Evolutionary conservation across 345 rosid species (phyloP), one percentile per base, ranked within the genome.

Genomic region (Moricandia moricandioides): DNA sequence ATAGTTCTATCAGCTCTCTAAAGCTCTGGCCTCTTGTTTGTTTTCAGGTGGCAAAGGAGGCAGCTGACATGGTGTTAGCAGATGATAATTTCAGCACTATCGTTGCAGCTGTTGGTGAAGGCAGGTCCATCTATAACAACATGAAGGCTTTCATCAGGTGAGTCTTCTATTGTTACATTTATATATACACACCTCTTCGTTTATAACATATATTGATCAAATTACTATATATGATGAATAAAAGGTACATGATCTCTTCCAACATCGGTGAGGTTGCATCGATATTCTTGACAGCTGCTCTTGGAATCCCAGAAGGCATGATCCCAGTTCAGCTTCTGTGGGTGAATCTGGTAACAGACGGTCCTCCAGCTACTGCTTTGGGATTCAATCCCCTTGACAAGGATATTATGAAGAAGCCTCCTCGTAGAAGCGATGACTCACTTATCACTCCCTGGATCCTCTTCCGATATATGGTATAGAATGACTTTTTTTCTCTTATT

Each of bases 321-420:
- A 95, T 95, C 31, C 99, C 98, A 0, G 99, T 95, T 61, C 99
- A 95, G 85, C 97, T 95, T 84, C 90, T 95, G 58, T 95, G 99
- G 99, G 99, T 95, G 30, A 95, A 95, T 82, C 98, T 95, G n/a
- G 99, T 95, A 13, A 95, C 99, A 0, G 99, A 95, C 63, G 98
- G 99, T 16, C 99, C 99, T 27, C 98, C 99, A 52, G 99, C 99
- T 43, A 95, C 99, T 6, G 99, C 99, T 60, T 71, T 95, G 62
- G 99, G 99, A 66, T 95, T 95, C 81, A 95, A 95, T 60, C 99
- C 99, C 8, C 96, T 98, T 34, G 99, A 95, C 79, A 89, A 81
- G 7, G 97, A 90, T 75, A 84, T 95, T 8, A 54, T 57, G 99
- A 87, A 84, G 83, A 95, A 95, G 79, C 96, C 97, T 68, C 97